Evolutionary conservation across 306 rosid genomes (phyloP), one percentile per base, ranked within the genome.

Genomic region (Fragaria nilgerrensis): DNA sequence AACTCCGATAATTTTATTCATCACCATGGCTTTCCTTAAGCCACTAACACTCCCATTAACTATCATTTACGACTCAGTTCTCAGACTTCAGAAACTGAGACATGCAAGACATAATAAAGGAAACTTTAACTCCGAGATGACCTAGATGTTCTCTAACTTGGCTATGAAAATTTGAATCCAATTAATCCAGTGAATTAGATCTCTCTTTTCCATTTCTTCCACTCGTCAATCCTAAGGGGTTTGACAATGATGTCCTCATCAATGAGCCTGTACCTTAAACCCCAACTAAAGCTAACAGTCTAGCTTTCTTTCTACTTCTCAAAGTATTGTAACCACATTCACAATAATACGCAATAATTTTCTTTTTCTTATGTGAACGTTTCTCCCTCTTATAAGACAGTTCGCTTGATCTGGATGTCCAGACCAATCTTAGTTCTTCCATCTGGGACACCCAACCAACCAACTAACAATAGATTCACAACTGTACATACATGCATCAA

Each of bases 381-480:
- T 17, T 48, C 43, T 5, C 75, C 65, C 17, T 25, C 75, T 19
- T 17, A 29, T 1, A 52, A 49, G 4, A 25, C 15, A 4, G 14
- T 34, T 39, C 5, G 7, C 11, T 34, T 32, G 47, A 69, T 41
- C 29, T 56, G 13, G 36, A 44, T 55, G 37, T 41, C 27, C 56
- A 68, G 22, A 47, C 52, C 59, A 11, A 62, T 58, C 14, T 1
- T 8, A 50, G 29, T 20, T 23, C 34, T 39, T 17, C 61, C 11
- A 52, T 32, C 69, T 55, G 70, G 32, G 15, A 61, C 36, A 65
- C 55, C 52, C 10, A 62, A 55, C 53, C 23, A 37, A 81, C 36
- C 52, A 43, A 68, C 59, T 14, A 25, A 34, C 17, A 19, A 16
- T 70, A 56, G 47, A 69, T n/a, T 45, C 59, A 65, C 22, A 66